Evolutionary conservation across 1,139 yeast genomes (phyloP).

Genomic region (Magnusiomyces fungicola): DNA sequence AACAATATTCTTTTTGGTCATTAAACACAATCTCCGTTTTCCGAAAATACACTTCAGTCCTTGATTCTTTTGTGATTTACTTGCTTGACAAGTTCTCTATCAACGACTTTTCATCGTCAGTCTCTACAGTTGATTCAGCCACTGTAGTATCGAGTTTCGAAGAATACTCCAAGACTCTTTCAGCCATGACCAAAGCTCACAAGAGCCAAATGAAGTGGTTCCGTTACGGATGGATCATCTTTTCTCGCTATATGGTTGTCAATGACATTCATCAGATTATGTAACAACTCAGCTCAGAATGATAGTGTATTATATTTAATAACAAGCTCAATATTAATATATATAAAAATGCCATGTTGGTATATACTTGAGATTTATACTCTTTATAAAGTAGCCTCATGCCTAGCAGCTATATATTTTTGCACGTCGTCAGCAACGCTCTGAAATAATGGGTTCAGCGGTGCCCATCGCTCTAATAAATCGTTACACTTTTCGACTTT

Average conservation of each 20-base stretch:
- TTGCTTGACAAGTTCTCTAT: neutral
- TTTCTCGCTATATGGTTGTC: conserved; percentile 62
- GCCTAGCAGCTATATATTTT: too few relatives aligned
- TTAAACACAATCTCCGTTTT: conserved; percentile 34
- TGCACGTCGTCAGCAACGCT: neutral
- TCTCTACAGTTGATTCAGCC: conserved; percentile 25
- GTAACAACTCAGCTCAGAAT: too few relatives aligned
- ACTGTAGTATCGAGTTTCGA: conserved; percentile 35
- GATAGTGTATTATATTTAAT: too few relatives aligned
- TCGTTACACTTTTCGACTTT: neutral
- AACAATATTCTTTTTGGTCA: conserved; percentile 21
- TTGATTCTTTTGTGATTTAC: conserved; percentile 28
- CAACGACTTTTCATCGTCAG: neutral
- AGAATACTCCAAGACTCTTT: conserved; percentile 51
- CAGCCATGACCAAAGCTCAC: conserved; percentile 82
- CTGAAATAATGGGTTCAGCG: neutral
- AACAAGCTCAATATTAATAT: too few relatives aligned
- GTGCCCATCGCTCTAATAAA: neutral
- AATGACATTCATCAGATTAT: conserved; percentile 48
- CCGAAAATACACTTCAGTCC: conserved; percentile 31
- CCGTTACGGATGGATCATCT: conserved; percentile 77
- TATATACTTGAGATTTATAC: too few relatives aligned
- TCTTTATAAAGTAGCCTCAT: too few relatives aligned
- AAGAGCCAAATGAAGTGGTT: conserved; percentile 93
- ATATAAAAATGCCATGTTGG: too few relatives aligned